A percentile compares a stretch with the other conserved stretches of the same genome.
phyloP scores from a whole-genome alignment of 805 yeast species.

The Yarrowia alimentaria region DNA sequence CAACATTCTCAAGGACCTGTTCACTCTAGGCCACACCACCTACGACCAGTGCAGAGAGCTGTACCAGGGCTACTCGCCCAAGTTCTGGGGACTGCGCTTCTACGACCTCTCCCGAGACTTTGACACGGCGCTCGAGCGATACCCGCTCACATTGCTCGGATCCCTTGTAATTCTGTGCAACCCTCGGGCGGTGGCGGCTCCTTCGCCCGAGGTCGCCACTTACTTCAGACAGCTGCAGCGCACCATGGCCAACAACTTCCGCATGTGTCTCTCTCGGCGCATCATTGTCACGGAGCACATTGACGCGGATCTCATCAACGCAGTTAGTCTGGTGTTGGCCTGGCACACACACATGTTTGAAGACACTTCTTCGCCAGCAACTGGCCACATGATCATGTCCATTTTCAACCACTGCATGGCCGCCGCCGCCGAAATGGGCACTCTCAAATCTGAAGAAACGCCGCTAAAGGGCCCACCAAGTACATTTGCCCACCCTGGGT shows the following conservation, averaged over 20 bases:
- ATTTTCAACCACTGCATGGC: constrained; percentile 27
- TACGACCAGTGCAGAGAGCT: constrained; percentile 13
- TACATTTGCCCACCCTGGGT: constrained; percentile 19
- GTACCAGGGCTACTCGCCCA: constrained; percentile 1
- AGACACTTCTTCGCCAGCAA: constrained; percentile 14
- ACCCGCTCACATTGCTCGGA: constrained; percentile 13
- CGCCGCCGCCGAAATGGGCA: constrained; percentile 24
- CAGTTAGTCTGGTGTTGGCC: constrained; percentile 7
- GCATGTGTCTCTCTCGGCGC: constrained; percentile 6
- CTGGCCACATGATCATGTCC: constrained; percentile 26
- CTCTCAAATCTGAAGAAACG: constrained; percentile 9
- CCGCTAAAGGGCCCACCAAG: constrained; percentile 17
- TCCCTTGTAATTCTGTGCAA: constrained; percentile 14
- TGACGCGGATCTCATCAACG: constrained; percentile 15
- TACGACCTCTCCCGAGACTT: constrained; percentile 9
- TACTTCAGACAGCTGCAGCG: constrained; percentile 19
- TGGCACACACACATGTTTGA: constrained; percentile 27
- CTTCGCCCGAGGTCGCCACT: constrained; percentile 4
- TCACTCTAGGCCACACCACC: constrained; percentile 11
- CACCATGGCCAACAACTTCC: constrained; percentile 6
- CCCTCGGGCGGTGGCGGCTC: constrained; percentile 3
- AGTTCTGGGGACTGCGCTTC: constrained; percentile 23
- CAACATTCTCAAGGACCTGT: constrained; percentile 19
- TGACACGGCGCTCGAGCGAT: constrained; percentile 14
- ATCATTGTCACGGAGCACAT: constrained; percentile 15